Conservation (phyloP, 2,329 filamentous ascomycete species). For the Alternaria hordeiaustralica region DNA sequence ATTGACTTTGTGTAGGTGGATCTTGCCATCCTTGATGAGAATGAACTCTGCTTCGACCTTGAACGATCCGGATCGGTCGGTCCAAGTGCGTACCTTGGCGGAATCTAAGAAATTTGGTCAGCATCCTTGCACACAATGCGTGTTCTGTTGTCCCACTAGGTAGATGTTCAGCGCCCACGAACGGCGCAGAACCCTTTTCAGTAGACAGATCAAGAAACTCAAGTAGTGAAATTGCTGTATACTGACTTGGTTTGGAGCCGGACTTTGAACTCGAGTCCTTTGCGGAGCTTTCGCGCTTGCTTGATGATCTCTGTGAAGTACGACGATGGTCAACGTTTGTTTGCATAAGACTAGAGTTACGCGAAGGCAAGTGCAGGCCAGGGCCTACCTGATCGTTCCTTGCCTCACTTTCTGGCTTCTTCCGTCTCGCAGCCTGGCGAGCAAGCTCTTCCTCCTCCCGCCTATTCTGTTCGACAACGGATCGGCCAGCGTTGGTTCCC, state of each 20-base stretch:
- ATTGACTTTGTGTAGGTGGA: conserved; percentile 97
- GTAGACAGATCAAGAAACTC: background rate
- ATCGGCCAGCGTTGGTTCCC: conserved; percentile 66
- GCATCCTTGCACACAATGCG: background rate
- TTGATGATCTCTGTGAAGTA: conserved; percentile 74
- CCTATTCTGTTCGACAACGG: conserved; percentile 76
- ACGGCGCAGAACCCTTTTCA: background rate
- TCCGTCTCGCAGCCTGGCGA: conserved; percentile 76
- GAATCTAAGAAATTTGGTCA: conserved; percentile 60
- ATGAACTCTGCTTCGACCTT: conserved; percentile 97
- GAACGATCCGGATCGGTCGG: conserved; percentile 92
- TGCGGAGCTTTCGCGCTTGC: conserved; percentile 70
- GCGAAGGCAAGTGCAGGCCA: conserved; percentile 75
- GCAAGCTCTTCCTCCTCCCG: conserved; percentile 83
- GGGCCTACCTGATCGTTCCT: conserved; percentile 75
- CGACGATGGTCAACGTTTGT: conserved; percentile 70
- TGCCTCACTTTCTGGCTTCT: conserved; percentile 60
- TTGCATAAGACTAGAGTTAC: conserved; percentile 78
- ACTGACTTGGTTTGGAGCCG: conserved; percentile 75
- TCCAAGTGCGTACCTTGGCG: conserved; percentile 87
- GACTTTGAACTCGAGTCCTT: conserved; percentile 55
- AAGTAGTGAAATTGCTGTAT: background rate
- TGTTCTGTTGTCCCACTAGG: background rate
- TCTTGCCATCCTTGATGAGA: conserved; percentile 91
- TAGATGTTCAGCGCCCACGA: background rate